Conservation (phyloP, 345 rosid genomes). For the Eucalyptus regnans region DNA sequence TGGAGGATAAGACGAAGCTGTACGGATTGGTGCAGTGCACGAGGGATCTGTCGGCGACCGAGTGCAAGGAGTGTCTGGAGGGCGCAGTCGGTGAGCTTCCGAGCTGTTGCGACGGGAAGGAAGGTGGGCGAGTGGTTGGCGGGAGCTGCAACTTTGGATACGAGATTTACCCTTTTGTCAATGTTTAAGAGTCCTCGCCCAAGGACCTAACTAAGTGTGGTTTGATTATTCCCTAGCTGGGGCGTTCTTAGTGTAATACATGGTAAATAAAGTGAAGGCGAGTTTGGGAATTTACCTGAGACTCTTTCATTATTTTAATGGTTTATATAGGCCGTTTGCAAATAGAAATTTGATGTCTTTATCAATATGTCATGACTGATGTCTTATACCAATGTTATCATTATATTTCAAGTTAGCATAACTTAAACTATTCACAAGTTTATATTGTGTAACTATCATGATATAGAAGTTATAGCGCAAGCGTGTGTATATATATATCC, state of each 20-base stretch:
- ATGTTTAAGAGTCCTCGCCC: neutral
- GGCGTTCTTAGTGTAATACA: neutral
- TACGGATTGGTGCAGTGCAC: slow-evolving; percentile 37
- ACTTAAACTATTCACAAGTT: neutral
- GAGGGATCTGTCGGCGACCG: slow-evolving; percentile 17
- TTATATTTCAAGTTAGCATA: neutral
- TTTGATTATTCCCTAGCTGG: neutral
- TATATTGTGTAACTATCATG: neutral
- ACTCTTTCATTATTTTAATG: neutral
- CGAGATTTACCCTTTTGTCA: slow-evolving; percentile 51
- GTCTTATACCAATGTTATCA: neutral
- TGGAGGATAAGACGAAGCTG: neutral
- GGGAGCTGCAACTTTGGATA: slow-evolving; percentile 61
- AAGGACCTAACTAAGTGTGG: neutral
- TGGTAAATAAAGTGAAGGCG: neutral
- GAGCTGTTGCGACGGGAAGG: slow-evolving; percentile 51
- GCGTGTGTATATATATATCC: no score
- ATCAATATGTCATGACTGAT: neutral
- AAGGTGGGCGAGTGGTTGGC: slow-evolving; percentile 47
- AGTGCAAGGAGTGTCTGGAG: slow-evolving; percentile 42
- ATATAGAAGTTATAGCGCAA: neutral
- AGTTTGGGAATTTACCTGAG: neutral
- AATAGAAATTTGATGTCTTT: neutral
- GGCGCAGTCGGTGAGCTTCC: slow-evolving; percentile 34
- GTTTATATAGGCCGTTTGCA: neutral